A percentile compares a stretch with the other conserved stretches of the same genome.
phyloP scores from a whole-genome alignment of 768 basidiomycete species.

The Suillus weaverae region DNA sequence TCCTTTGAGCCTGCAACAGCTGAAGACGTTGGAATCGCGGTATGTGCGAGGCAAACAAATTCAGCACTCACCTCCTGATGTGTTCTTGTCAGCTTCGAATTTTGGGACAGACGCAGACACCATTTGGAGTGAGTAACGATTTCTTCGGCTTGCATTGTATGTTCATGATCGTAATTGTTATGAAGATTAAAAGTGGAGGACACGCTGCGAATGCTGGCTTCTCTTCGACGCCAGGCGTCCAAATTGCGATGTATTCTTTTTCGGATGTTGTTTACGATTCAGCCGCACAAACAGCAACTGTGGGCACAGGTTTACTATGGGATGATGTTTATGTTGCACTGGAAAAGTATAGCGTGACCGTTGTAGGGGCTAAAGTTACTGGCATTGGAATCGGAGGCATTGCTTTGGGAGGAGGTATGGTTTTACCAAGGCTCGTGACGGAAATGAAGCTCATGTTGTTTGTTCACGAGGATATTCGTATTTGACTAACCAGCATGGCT shows the following conservation, averaged over 20 bases:
- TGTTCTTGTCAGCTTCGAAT: slow-evolving; percentile 40
- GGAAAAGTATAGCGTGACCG: slow-evolving; percentile 47
- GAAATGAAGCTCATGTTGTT: slow-evolving; percentile 35
- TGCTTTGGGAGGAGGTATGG: slow-evolving; percentile 54
- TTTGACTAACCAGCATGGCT: slow-evolving; percentile 60
- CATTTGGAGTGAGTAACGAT: slow-evolving; percentile 45
- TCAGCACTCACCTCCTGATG: not conserved
- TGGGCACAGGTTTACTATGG: slow-evolving; percentile 54
- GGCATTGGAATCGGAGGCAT: slow-evolving; percentile 64
- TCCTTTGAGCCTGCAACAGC: slow-evolving; percentile 52
- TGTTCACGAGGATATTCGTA: slow-evolving; percentile 59
- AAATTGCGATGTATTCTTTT: slow-evolving; percentile 55
- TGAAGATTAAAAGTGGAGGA: slow-evolving; percentile 62
- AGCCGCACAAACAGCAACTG: slow-evolving; percentile 35
- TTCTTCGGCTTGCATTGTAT: not conserved
- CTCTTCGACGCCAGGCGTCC: slow-evolving; percentile 57
- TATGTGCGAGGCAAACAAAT: slow-evolving; percentile 24
- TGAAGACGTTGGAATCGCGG: slow-evolving; percentile 47
- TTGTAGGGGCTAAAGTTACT: slow-evolving; percentile 59
- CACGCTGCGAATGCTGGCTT: slow-evolving; percentile 55
- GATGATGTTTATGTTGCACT: slow-evolving; percentile 60
- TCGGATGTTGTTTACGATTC: slow-evolving; percentile 39
- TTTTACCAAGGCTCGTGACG: not conserved
- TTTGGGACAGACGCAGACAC: slow-evolving; percentile 40
- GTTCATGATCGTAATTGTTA: not conserved